Percentiles rank a stretch among this genome's conserved stretches.
Conservation (phyloP, 805 yeast genomes). For the Wickerhamomyces queroliae region DNA sequence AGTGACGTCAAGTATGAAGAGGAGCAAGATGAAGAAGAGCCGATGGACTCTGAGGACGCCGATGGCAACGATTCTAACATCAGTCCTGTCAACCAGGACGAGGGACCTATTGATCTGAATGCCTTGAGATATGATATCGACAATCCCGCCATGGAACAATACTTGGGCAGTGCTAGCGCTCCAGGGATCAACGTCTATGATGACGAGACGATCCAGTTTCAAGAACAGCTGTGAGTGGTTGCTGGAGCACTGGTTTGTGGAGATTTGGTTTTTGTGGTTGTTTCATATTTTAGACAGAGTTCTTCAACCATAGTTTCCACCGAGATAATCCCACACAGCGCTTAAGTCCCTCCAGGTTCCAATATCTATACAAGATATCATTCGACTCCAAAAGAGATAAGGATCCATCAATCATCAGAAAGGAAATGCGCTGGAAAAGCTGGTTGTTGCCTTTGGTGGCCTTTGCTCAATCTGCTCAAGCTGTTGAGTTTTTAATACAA, state of each 20-base stretch:
- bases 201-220: neutral
- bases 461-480: constrained; percentile 4
- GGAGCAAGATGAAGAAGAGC: constrained; percentile 1
- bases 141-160: constrained; percentile 3
- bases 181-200: constrained; percentile 3
- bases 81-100: neutral
- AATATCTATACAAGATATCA: too few species aligned
- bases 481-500: constrained; percentile 22
- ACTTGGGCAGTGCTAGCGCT: constrained; percentile 2
- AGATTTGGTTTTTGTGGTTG: too few species aligned
- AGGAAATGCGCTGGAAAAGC: neutral
- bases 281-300: too few species aligned
- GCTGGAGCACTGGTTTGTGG: too few species aligned
- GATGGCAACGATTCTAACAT: constrained; percentile 3
- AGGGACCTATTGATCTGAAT: neutral
- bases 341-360: too few species aligned
- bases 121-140: constrained; percentile 1
- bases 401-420: too few species aligned
- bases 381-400: too few species aligned
- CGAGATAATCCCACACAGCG: too few species aligned
- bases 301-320: too few species aligned
- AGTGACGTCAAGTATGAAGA: neutral
- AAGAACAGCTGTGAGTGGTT: neutral
- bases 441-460: neutral
- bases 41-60: neutral